These are phyloP conservation scores for Botrytis fabae DNA, from an alignment of 2,329 filamentous ascomycete genomes.

Conservation along the genomic window DNA sequence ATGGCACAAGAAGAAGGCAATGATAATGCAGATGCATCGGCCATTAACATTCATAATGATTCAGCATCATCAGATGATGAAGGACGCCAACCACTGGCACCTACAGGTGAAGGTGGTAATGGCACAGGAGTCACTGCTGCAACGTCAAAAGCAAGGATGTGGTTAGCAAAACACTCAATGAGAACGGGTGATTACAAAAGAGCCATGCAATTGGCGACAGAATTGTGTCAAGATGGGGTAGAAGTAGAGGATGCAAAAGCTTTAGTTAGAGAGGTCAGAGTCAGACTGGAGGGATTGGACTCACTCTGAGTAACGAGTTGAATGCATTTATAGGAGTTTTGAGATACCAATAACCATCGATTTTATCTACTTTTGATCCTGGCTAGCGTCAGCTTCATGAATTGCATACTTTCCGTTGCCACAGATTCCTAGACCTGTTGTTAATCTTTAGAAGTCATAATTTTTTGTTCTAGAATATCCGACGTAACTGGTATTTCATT, in stretches of 20 bases:
- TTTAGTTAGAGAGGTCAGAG: constrained; percentile 81
- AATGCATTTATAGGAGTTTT: constrained; percentile 16
- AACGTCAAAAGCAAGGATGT: constrained; percentile 89
- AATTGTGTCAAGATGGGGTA: constrained; percentile 92
- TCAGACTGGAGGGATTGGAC: constrained; percentile 54
- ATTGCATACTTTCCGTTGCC: not conserved
- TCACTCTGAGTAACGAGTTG: not conserved
- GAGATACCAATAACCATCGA: constrained; percentile 13
- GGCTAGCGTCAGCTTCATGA: constrained; percentile 12
- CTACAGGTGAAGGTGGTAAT: constrained; percentile 43
- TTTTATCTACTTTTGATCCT: constrained; percentile 6
- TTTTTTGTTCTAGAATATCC: not conserved
- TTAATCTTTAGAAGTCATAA: not conserved
- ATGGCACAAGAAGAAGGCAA: constrained; percentile 86
- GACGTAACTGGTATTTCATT: not conserved
- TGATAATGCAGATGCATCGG: constrained; percentile 55
- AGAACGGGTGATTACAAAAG: constrained; percentile 71
- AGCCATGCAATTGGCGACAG: constrained; percentile 79
- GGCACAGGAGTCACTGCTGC: constrained; percentile 86
- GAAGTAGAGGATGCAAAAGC: constrained; percentile 98
- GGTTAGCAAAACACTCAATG: constrained; percentile 85
- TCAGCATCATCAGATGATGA: constrained; percentile 52
- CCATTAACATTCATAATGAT: constrained; percentile 44
- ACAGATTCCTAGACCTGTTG: not conserved
- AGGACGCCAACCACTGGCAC: constrained; percentile 28